Conservation (phyloP, 23 red algal genomes). For the Agarophyton chilense region DNA sequence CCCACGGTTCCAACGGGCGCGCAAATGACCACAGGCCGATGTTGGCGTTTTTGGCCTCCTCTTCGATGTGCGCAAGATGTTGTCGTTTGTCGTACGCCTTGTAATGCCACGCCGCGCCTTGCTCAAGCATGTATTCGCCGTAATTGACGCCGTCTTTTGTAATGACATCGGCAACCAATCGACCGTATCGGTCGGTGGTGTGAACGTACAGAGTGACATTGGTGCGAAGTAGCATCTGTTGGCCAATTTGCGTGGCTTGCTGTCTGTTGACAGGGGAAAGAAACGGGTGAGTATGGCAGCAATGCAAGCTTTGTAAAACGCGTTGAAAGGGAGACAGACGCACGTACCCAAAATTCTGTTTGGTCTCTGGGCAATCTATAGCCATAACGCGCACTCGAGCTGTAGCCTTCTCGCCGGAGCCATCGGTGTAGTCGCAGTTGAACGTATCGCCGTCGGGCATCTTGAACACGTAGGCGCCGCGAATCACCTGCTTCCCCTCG, state of each 20-base stretch:
- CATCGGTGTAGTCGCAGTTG: slow-evolving; percentile 29
- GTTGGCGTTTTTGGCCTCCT: slow-evolving; percentile 15
- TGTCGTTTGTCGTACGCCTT: slow-evolving; percentile 57
- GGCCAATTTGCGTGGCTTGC: slow-evolving; percentile 50
- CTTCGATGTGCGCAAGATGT: slow-evolving; percentile 26
- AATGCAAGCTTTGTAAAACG: background rate
- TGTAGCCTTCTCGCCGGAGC: slow-evolving; percentile 24
- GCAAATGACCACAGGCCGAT: slow-evolving; percentile 49
- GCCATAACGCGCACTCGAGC: slow-evolving; percentile 66
- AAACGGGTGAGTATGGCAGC: background rate
- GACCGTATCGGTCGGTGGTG: slow-evolving; percentile 62
- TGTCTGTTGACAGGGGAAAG: background rate
- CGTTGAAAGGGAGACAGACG: background rate
- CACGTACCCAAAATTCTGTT: slow-evolving; percentile 65
- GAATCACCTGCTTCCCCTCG: slow-evolving; percentile 10
- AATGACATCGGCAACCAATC: slow-evolving; percentile 64
- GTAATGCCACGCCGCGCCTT: slow-evolving; percentile 73
- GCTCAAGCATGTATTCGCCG: slow-evolving; percentile 40
- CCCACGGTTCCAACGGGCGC: slow-evolving; percentile 54
- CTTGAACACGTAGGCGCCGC: slow-evolving; percentile 38
- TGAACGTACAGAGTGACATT: slow-evolving; percentile 52
- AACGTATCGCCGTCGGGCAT: slow-evolving; percentile 78
- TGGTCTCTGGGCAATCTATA: slow-evolving; percentile 71
- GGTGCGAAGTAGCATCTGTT: slow-evolving; percentile 23
- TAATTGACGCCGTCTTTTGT: slow-evolving; percentile 31